Conservation (phyloP, 177 flowering plant species). For the Vitis hybrid region DNA sequence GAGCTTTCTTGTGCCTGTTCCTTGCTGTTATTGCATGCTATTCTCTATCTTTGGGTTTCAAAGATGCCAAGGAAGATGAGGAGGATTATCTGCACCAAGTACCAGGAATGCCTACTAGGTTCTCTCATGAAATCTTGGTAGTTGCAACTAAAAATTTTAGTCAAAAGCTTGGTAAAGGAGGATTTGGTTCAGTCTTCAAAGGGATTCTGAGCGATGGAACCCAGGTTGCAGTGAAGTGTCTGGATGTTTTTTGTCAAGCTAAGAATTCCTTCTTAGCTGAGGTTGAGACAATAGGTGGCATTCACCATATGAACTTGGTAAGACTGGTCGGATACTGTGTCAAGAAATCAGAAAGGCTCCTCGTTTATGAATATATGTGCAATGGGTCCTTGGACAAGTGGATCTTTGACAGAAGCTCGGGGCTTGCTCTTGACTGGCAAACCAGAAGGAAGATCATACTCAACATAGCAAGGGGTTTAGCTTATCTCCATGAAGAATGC, state of each 20-base stretch:
- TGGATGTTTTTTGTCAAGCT: not conserved
- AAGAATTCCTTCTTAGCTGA: slow-evolving; percentile 3
- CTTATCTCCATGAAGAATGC: slow-evolving; percentile 14
- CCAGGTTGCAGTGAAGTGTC: slow-evolving; percentile 6
- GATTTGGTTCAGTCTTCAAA: slow-evolving; percentile 9
- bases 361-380: slow-evolving; percentile 4
- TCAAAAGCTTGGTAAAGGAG: slow-evolving; percentile 8
- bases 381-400: slow-evolving; percentile 11
- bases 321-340: slow-evolving; percentile 8
- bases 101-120: slow-evolving; percentile 4
- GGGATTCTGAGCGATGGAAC: slow-evolving; percentile 6
- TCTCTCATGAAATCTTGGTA: slow-evolving; percentile 3
- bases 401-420: not conserved
- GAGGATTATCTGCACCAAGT: not conserved
- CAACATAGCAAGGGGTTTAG: slow-evolving; percentile 7
- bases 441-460: slow-evolving; percentile 1
- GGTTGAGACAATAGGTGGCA: not conserved
- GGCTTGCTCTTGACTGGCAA: not conserved
- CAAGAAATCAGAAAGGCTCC: not conserved
- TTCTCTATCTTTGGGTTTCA: no score
- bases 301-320: slow-evolving; percentile 12
- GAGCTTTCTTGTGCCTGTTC: no score
- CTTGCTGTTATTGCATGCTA: no score
- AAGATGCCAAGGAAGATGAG: no score
- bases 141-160: not conserved